Percentiles rank a stretch among this genome's conserved stretches.
Evolutionary conservation across 2,329 filamentous ascomycete genomes (phyloP).

Genomic region (Albophoma yamanashiensis): DNA sequence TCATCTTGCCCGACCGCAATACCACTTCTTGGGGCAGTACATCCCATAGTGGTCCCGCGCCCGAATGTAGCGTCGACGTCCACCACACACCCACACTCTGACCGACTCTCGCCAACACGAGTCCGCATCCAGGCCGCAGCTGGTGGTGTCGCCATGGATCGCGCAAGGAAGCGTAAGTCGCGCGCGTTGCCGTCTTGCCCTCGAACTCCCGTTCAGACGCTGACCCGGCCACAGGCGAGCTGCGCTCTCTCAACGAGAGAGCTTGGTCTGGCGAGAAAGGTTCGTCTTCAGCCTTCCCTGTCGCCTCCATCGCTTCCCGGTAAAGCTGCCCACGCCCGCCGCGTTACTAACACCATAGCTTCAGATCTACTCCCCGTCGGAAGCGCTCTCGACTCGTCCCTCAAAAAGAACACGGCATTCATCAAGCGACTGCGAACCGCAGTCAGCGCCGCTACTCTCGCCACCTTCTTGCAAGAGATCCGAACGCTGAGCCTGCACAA

Average conservation of each 20-base stretch:
- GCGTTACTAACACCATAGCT: conserved; percentile 6
- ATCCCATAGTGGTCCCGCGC: conserved; percentile 30
- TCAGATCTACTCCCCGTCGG: conserved; percentile 64
- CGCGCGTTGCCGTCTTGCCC: neutral
- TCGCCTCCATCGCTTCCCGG: neutral
- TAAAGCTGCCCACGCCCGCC: neutral
- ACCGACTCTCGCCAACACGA: neutral
- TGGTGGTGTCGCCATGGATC: conserved; percentile 44
- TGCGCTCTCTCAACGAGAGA: conserved; percentile 77
- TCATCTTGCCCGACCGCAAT: conserved; percentile 22
- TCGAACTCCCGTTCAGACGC: neutral
- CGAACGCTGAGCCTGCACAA: conserved; percentile 86
- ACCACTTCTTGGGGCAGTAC: conserved; percentile 23
- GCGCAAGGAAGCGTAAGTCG: conserved; percentile 50
- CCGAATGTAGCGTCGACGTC: conserved; percentile 35
- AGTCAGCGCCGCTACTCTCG: conserved; percentile 66
- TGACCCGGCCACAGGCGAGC: conserved; percentile 53
- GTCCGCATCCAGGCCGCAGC: neutral
- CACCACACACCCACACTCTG: neutral
- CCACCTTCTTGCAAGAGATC: conserved; percentile 83
- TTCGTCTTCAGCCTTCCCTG: conserved; percentile 25
- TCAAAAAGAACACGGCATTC: conserved; percentile 98
- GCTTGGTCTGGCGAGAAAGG: conserved; percentile 86
- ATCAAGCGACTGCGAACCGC: conserved; percentile 92
- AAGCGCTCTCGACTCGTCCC: conserved; percentile 77